Evolutionary conservation across 257 asterid species (phyloP), one percentile per base, ranked within the genome.

Genomic region (Fraxinus americana): DNA sequence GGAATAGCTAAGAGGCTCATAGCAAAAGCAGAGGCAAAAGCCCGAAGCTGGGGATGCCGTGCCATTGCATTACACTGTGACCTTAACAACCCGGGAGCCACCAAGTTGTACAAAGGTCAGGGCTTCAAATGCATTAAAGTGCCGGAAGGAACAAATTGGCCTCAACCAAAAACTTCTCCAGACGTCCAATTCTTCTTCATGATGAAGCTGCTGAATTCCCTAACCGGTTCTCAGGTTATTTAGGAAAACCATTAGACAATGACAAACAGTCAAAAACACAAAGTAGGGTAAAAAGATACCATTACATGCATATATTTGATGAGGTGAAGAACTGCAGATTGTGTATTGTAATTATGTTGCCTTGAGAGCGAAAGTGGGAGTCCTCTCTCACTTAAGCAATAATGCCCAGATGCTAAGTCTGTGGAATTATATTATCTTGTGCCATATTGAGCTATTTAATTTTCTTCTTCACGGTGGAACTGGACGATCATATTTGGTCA

Each of bases 31-130:
- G 98, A 92, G 86, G 86, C 91, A 8, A 87, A 91, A 82, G 99
- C 99, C 36, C 81, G 76, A 84, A 85, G 84, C 67, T 91, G 99
- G 98, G 99, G 94, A 13, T 94, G 99, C 35, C 94, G 97, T 0
- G 96, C 97, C 66, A 75, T 94, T 63, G 98, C 98, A 4, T 80
- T 94, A 82, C 99, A 94, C 70, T 90, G 94, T 12, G 98, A 92
- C 82, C 83, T 83, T 38, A 86, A 79, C 67, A 92, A 94, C 78
- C 90, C 91, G 0, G 98, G 90, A 70, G 98, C 98, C 19, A 87
- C 83, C 32, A 85, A 80, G 61, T 70, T 92, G 86, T 94, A 92
- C 90, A 21, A 43, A 11, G 82, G 80, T 45, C 91, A 80, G 69
- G 99, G 97, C 71, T 94, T 86, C 85, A 91, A 78, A 86, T 69